A percentile compares a stretch with the other conserved stretches of the same genome.
These are phyloP conservation scores for Blepharisma stoltei DNA, from an alignment of 73 alveolate genomes.

Conservation along the genomic window DNA sequence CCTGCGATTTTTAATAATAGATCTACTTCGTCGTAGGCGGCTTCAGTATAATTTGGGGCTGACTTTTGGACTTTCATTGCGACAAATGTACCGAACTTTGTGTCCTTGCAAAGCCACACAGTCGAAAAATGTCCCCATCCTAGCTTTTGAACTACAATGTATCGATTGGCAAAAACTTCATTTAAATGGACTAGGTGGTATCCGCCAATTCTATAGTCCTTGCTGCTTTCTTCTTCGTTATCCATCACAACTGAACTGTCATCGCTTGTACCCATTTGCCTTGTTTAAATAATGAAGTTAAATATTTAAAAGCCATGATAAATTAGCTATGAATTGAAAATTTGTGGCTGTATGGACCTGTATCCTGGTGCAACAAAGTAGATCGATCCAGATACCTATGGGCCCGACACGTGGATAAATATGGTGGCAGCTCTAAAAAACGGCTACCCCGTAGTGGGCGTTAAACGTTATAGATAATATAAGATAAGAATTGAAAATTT, in stretches of 20 bases:
- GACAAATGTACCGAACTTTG: slow-evolving; percentile 78
- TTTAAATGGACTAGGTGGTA: slow-evolving; percentile 94
- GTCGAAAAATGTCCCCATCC: slow-evolving; percentile 96
- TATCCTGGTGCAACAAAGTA: no score
- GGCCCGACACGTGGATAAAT: no score
- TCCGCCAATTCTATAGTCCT: slow-evolving; percentile 71
- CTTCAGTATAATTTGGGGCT: slow-evolving; percentile 77
- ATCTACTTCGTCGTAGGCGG: slow-evolving; percentile 74
- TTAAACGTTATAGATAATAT: no score
- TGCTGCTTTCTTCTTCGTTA: slow-evolving; percentile 67
- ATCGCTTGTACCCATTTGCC: background rate
- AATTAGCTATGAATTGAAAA: no score
- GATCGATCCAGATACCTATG: no score
- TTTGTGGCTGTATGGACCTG: no score
- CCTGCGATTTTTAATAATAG: slow-evolving; percentile 48
- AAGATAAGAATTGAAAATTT: no score
- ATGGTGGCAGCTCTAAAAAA: no score
- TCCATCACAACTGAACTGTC: slow-evolving; percentile 20
- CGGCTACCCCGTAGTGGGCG: no score
- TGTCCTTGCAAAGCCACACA: slow-evolving; percentile 86
- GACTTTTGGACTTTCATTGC: slow-evolving; percentile 85
- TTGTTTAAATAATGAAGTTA: no score
- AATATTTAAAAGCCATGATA: no score
- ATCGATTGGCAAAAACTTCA: slow-evolving; percentile 78
- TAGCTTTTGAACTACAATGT: slow-evolving; percentile 78